Evolutionary conservation across 164 flowering plant species (phyloP), one percentile per base, ranked within the genome.

Genomic region (Vitis rupestris): DNA sequence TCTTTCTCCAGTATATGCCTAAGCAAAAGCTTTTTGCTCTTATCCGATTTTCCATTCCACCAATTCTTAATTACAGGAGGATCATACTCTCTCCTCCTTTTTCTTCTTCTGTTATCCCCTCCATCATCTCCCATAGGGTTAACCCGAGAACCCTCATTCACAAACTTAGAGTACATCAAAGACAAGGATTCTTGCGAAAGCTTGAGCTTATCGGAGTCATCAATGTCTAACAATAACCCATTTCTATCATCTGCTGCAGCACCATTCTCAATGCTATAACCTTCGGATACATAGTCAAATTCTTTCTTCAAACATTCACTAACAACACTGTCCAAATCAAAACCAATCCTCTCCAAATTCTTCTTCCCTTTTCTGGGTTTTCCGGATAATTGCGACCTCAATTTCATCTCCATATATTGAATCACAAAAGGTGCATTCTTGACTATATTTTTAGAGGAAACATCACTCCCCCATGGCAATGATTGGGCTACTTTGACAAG

Each of bases 401-500:
- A 80, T 81, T 88, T 92, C 83, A 79, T 74, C 80, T 90, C 93
- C 92, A 95, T 87, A 59, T 82, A 95, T 29, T 76, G 80, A 54
- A 95, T 80, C 57, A 93, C 84, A 66, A 70, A 78, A 2, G 84
- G 91, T 0, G 87, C 90, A 81, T 88, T 81, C 67, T 73, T 81
- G 59, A 84, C 61, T 37, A 92, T 65, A 75, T 92, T 95, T 76
- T 95, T 90, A 10, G 77, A 76, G 0, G 80, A 90, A 30, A 95
- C 79, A 81, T 95, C 90, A 67, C 85, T 77, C 14, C 98, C 98
- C 98, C 99, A 92, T 0, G 99, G 99, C 81, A 92, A 79, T 0
- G 44, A 84, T 58, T 72, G 76, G 0, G 91, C 94, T 48, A 85
- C 97, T 63, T 88, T 76, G 56, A 91, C 96, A 56, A 94, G 83